Conservation (phyloP, 768 basidiomycete species). For the Mycena metata region DNA sequence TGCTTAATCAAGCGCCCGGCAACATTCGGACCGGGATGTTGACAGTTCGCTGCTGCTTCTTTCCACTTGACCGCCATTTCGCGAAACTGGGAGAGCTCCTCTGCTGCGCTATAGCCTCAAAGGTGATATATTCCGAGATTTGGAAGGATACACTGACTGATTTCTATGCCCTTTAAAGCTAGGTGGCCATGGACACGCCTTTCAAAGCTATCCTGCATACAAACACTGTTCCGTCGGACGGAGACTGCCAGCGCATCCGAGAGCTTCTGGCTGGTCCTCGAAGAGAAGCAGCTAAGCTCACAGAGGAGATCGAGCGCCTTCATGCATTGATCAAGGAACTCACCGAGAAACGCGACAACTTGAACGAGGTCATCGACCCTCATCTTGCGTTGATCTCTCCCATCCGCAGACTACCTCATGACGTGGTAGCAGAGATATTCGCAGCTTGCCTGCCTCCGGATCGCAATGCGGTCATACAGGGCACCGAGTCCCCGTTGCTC, state of each 20-base stretch:
- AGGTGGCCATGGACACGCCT: neutral
- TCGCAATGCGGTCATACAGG: constrained; percentile 2
- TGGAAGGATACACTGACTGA: no score
- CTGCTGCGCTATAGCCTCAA: no score
- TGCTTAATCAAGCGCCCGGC: no score
- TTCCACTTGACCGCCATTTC: no score
- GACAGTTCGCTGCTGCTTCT: no score
- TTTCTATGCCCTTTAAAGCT: no score
- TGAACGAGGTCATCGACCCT: neutral
- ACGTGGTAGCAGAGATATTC: constrained; percentile 18
- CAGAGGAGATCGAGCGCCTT: constrained; percentile 5
- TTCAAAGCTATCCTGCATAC: neutral
- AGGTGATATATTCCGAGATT: no score
- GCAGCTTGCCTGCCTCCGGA: neutral
- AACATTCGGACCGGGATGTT: no score
- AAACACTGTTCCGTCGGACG: neutral
- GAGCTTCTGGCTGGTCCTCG: neutral
- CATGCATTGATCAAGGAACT: neutral
- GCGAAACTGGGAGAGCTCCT: no score
- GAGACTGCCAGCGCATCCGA: neutral
- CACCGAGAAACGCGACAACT: neutral
- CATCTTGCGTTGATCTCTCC: constrained; percentile 4
- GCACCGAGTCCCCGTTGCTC: neutral
- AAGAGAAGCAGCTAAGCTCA: neutral
- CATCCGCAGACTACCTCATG: constrained; percentile 7